Percentiles rank a stretch among this genome's conserved stretches.
These are phyloP conservation scores for Isatis tinctoria DNA, from an alignment of 345 rosid genomes.

Conservation along the genomic window DNA sequence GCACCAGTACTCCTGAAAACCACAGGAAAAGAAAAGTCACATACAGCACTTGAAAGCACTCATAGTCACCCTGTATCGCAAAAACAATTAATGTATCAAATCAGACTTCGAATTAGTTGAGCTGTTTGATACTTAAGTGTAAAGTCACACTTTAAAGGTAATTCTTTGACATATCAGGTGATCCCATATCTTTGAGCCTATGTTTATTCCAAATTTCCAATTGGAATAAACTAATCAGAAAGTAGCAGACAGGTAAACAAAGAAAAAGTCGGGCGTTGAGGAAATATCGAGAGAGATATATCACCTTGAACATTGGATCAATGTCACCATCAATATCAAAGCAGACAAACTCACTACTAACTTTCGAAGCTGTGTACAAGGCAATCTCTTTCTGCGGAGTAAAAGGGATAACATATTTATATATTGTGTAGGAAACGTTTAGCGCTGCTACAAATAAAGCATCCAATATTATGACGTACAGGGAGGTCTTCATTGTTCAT, in stretches of 20 bases:
- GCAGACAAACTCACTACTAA: conserved; percentile 73
- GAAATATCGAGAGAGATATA: conserved; percentile 4
- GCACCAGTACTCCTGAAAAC: conserved; percentile 94
- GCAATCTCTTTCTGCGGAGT: conserved; percentile 92
- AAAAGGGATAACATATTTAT: conserved; percentile 3
- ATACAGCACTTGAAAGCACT: not conserved
- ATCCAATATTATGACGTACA: not conserved
- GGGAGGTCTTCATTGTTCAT: not conserved
- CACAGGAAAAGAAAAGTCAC: conserved; percentile 17
- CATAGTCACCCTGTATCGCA: not conserved
- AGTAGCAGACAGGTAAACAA: not conserved
- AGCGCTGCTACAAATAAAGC: not conserved
- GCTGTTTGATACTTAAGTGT: not conserved
- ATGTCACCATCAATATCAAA: conserved; percentile 93
- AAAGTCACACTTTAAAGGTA: not conserved
- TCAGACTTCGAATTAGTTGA: not conserved
- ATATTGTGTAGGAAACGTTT: not conserved
- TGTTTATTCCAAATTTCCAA: not conserved
- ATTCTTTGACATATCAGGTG: not conserved
- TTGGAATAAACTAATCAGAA: not conserved
- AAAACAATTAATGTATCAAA: not conserved
- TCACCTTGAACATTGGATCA: conserved; percentile 93
- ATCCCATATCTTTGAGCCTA: not conserved
- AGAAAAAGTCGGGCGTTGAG: not conserved
- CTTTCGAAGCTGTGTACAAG: conserved; percentile 84